Evolutionary conservation across 106 monocot species (phyloP).

Genomic region (Agapanthus africanus): DNA sequence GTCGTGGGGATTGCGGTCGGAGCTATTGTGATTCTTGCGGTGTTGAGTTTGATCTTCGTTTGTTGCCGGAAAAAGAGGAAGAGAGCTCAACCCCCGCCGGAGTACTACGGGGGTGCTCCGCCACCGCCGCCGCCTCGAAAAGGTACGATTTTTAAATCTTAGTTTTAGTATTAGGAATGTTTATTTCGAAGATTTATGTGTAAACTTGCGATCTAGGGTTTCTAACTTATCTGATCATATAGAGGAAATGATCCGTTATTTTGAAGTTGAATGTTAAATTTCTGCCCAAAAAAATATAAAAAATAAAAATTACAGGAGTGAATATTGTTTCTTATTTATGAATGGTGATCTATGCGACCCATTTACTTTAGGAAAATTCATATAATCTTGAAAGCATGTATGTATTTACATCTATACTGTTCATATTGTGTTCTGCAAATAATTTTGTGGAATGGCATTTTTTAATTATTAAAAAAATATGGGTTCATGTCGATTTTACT

Average conservation of each 20-base stretch:
- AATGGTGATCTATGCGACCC: no score
- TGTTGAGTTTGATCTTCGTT: conserved; percentile 23
- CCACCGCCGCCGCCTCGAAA: conserved; percentile 14
- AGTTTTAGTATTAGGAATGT: neutral
- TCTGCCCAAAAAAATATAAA: no score
- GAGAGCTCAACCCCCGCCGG: neutral
- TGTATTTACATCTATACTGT: no score
- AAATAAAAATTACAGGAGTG: no score
- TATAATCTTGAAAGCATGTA: no score
- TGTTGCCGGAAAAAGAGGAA: conserved; percentile 34
- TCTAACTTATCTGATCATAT: no score
- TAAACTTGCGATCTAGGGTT: neutral
- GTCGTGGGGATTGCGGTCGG: conserved; percentile 32
- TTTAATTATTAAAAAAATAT: no score
- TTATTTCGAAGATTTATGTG: neutral
- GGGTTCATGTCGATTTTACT: no score
- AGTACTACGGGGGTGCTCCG: conserved; percentile 9
- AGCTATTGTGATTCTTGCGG: conserved; percentile 19
- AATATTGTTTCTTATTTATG: no score
- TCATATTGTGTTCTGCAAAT: no score
- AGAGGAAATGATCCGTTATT: neutral
- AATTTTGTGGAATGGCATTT: no score
- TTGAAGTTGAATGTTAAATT: neutral
- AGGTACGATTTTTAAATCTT: conserved; percentile 22
- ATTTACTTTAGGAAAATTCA: no score